phyloP scores from a whole-genome alignment of 208 protist species.

The Leishmania aethiopica region DNA sequence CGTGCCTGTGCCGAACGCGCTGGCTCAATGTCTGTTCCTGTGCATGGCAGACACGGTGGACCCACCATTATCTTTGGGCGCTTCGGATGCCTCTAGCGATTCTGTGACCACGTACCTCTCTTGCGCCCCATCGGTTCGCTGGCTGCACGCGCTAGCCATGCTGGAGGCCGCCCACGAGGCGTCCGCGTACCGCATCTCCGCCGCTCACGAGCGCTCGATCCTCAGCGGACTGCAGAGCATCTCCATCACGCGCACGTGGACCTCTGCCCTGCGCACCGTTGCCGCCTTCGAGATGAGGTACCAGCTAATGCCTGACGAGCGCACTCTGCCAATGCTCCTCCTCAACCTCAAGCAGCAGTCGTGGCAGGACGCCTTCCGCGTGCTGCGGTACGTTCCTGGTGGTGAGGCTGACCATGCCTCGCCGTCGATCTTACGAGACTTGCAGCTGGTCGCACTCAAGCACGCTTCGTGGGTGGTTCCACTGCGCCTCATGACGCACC shows the following conservation, averaged over 20 bases:
- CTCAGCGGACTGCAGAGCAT: slow-evolving; percentile 75
- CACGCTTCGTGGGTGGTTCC: slow-evolving; percentile 68
- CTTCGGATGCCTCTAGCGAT: background rate
- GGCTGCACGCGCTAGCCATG: slow-evolving; percentile 48
- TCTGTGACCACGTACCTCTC: slow-evolving; percentile 22
- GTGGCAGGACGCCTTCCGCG: slow-evolving; percentile 75
- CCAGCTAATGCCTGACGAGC: slow-evolving; percentile 47
- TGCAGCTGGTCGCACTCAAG: slow-evolving; percentile 76
- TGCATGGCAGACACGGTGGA: slow-evolving; percentile 41
- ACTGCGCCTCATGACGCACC: slow-evolving; percentile 32
- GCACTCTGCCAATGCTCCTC: slow-evolving; percentile 51
- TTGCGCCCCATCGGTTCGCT: slow-evolving; percentile 37
- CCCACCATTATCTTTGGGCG: background rate
- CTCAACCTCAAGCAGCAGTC: slow-evolving; percentile 64
- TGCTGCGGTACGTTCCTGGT: slow-evolving; percentile 45
- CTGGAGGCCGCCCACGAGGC: slow-evolving; percentile 27
- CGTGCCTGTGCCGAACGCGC: slow-evolving; percentile 46
- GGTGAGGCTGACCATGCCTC: slow-evolving; percentile 9
- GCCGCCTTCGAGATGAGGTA: slow-evolving; percentile 35
- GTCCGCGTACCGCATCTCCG: slow-evolving; percentile 43
- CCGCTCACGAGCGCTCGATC: slow-evolving; percentile 58
- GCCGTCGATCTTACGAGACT: slow-evolving; percentile 48
- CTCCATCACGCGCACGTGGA: slow-evolving; percentile 59
- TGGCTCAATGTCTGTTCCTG: slow-evolving; percentile 76
- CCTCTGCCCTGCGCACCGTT: slow-evolving; percentile 45